phyloP scores from a whole-genome alignment of 352 stramenopile genomes.

The Phytophthora cactorum region DNA sequence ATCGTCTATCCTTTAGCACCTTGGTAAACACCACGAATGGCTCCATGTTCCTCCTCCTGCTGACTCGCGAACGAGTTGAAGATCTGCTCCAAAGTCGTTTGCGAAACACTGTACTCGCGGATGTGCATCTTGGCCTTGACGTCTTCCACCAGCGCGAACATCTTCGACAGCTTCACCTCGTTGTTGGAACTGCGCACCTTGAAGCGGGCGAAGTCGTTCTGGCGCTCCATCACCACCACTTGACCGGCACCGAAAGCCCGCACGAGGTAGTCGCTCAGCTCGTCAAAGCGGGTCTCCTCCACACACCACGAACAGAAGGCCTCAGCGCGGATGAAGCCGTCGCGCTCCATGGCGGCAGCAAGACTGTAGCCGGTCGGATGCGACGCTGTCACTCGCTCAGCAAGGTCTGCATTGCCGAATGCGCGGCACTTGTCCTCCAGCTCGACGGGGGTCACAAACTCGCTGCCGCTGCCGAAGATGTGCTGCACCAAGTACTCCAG shows the following conservation, averaged over 20 bases:
- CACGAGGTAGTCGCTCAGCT: conserved; percentile 58
- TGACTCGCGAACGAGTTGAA: conserved; percentile 91
- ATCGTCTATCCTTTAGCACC: no score
- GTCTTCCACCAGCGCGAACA: conserved; percentile 68
- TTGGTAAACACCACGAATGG: conserved; percentile 45
- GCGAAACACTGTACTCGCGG: conserved; percentile 86
- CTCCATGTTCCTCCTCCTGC: conserved; percentile 70
- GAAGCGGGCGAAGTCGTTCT: conserved; percentile 77
- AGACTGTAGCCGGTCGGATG: no score
- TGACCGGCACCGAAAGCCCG: conserved; percentile 27
- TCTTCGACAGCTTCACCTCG: conserved; percentile 52
- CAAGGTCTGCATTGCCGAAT: no score
- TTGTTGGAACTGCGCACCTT: conserved; percentile 51
- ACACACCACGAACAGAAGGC: no score
- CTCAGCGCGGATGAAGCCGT: no score
- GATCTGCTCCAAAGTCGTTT: conserved; percentile 93
- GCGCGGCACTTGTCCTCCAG: no score
- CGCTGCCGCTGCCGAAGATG: no score
- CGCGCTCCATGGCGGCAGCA: no score
- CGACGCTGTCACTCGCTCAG: no score
- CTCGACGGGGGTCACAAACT: no score
- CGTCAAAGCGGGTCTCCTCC: no score
- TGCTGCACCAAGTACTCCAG: no score
- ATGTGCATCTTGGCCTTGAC: conserved; percentile 58
- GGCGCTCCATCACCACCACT: conserved; percentile 50